Evolutionary conservation across 2,329 filamentous ascomycete species (phyloP), one percentile per base, ranked within the genome.

Genomic region (Chalaropsis ovoidea): DNA sequence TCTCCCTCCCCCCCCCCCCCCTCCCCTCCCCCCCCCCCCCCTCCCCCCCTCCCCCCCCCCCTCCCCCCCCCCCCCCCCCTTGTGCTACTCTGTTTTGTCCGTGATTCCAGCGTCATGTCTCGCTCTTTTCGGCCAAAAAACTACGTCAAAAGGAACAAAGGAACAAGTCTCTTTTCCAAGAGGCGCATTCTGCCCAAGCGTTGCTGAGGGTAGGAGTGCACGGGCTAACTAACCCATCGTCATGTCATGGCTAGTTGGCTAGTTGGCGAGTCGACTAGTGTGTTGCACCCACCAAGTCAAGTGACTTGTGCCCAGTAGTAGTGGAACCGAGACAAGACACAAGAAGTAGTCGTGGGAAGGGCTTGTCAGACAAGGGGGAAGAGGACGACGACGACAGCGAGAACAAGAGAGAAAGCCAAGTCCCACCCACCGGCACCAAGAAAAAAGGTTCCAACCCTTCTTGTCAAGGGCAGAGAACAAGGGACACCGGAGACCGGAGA

Each of bases 261-360:
- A 58, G 43, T 47, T 47, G 43, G 15, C 15, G n/a, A 47, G 43
- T 47, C 8, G 5, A 39, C 35, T 39, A 39, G 3, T 31, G 19
- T 24, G 52, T 58, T 58, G 52, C 52, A 58, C 52, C 52, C 52
- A 58, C 27, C 52, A 17, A 58, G 52, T 58, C 52, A 58, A 58
- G 52, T 58, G 52, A 58, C 52, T 58, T 24, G 24, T 47, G 52
- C 52, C 52, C 19, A 58, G 52, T 58, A 58, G 22, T 35, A n/a
- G 35, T 35, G 31, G 52, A 56, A 56, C 17, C 52, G 27, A 35
- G 24, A 35, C 52, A 58, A 35, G 31, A 7, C 31, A 35, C 3
- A 7, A 7, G 52, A 58, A 58, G 52, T 11, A 35, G 52, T 56
- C 17, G 17, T 56, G 52, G 52, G 6, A 58, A 10, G 52, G 52